phyloP scores from a whole-genome alignment of 139 green algal species.

The Pseudopediastrum boryanum region DNA sequence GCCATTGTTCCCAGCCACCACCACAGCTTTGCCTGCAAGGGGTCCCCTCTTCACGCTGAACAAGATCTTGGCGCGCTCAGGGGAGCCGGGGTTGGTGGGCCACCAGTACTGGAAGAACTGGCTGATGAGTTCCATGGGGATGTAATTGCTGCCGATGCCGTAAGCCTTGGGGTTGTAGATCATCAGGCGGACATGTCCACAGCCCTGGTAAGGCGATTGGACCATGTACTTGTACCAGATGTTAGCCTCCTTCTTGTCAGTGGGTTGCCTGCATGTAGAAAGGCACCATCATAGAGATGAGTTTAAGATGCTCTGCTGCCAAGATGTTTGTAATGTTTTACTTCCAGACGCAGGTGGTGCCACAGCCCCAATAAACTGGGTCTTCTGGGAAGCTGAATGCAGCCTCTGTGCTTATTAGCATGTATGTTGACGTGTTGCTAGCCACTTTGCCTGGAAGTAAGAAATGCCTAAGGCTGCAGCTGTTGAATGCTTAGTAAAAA shows the following conservation, averaged over 20 bases:
- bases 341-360: not conserved
- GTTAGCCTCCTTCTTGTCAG: not conserved
- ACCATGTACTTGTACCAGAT: slow-evolving; percentile 13
- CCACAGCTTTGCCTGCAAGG: too few relatives aligned
- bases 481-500: too few relatives aligned
- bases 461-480: too few relatives aligned
- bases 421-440: too few relatives aligned
- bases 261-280: slow-evolving; percentile 1
- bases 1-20: too few relatives aligned
- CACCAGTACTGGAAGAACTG: slow-evolving; percentile 19
- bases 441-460: too few relatives aligned
- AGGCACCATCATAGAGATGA: not conserved
- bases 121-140: slow-evolving; percentile 23
- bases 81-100: not conserved
- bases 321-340: too few relatives aligned
- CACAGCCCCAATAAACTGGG: not conserved
- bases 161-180: slow-evolving; percentile 26
- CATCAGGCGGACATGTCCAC: slow-evolving; percentile 32
- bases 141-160: slow-evolving; percentile 3
- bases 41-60: not conserved
- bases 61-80: not conserved
- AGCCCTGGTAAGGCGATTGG: slow-evolving; percentile 24
- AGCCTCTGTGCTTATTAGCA: too few relatives aligned
- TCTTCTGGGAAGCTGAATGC: too few relatives aligned
- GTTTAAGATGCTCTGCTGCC: not conserved